A percentile compares a stretch with the other conserved stretches of the same genome.
phyloP scores from a whole-genome alignment of 2,329 filamentous ascomycete species.

The Neocucurbitaria cava region DNA sequence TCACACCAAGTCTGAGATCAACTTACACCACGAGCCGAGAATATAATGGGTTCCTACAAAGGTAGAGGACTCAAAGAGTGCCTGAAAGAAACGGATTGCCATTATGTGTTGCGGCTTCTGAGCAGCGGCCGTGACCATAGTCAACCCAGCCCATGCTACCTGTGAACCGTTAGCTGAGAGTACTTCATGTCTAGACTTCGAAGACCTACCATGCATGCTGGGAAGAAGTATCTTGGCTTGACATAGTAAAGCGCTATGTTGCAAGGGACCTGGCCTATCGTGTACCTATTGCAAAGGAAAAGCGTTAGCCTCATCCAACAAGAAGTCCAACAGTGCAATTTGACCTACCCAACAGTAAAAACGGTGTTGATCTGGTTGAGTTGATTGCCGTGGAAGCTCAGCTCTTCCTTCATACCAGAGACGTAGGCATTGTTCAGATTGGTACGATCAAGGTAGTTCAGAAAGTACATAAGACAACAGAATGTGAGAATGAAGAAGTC shows the following conservation, averaged over 20 bases:
- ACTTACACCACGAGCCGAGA: slow-evolving; percentile 69
- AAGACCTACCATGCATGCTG: slow-evolving; percentile 62
- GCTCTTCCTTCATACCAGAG: slow-evolving; percentile 52
- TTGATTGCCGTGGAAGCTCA: slow-evolving; percentile 49
- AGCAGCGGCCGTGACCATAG: slow-evolving; percentile 65
- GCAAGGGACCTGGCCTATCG: slow-evolving; percentile 60
- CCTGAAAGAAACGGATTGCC: slow-evolving; percentile 63
- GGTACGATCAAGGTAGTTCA: slow-evolving; percentile 44
- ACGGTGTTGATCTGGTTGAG: slow-evolving; percentile 56
- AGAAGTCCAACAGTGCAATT: neutral
- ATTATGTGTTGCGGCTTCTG: slow-evolving; percentile 63
- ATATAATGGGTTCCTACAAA: slow-evolving; percentile 66
- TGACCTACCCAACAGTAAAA: slow-evolving; percentile 37
- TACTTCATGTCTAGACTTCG: neutral
- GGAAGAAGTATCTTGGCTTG: slow-evolving; percentile 69
- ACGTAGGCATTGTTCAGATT: slow-evolving; percentile 55
- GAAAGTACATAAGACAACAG: slow-evolving; percentile 61
- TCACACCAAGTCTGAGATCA: no score
- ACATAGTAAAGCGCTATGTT: slow-evolving; percentile 65
- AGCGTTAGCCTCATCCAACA: neutral
- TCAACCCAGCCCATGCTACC: slow-evolving; percentile 66
- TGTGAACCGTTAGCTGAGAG: slow-evolving; percentile 12
- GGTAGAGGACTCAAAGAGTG: slow-evolving; percentile 63
- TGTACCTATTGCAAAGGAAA: slow-evolving; percentile 31
- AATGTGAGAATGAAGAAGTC: slow-evolving; percentile 71